A percentile compares a stretch with the other conserved stretches of the same genome.
phyloP scores from a whole-genome alignment of 805 yeast genomes.

The Danielozyma ontarioensis region DNA sequence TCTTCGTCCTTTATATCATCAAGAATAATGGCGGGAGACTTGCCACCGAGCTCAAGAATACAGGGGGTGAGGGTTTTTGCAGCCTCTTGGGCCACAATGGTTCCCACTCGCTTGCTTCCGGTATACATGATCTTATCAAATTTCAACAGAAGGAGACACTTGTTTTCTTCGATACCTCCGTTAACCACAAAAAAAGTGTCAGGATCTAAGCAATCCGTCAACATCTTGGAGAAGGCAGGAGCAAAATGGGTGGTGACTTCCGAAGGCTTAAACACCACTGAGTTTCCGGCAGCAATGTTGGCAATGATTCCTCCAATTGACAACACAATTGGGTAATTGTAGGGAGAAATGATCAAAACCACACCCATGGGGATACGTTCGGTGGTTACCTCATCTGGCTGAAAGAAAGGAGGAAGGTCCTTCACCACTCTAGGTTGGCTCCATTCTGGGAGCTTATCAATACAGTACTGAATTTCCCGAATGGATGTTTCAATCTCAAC shows the following conservation, averaged over 20 bases:
- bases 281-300: constrained; percentile 83
- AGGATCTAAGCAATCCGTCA: constrained; percentile 49
- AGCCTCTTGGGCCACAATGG: constrained; percentile 71
- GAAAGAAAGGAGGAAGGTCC: constrained; percentile 31
- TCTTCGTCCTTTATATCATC: constrained; percentile 60
- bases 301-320: constrained; percentile 64
- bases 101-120: constrained; percentile 75
- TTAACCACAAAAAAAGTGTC: constrained; percentile 58
- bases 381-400: constrained; percentile 24
- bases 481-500: constrained; percentile 51
- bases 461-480: constrained; percentile 54
- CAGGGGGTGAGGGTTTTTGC: constrained; percentile 79
- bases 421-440: constrained; percentile 43
- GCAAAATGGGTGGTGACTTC: constrained; percentile 67
- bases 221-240: constrained; percentile 45
- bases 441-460: constrained; percentile 59
- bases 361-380: constrained; percentile 49
- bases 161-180: constrained; percentile 67
- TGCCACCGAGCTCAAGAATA: constrained; percentile 88
- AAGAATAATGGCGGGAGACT: constrained; percentile 86
- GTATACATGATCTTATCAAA: constrained; percentile 86
- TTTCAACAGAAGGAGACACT: constrained; percentile 52
- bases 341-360: constrained; percentile 70
- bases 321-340: constrained; percentile 72
- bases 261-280: constrained; percentile 72